Conservation (phyloP, 495 filamentous ascomycete genomes). For the Staphylotrichum longicolle region DNA sequence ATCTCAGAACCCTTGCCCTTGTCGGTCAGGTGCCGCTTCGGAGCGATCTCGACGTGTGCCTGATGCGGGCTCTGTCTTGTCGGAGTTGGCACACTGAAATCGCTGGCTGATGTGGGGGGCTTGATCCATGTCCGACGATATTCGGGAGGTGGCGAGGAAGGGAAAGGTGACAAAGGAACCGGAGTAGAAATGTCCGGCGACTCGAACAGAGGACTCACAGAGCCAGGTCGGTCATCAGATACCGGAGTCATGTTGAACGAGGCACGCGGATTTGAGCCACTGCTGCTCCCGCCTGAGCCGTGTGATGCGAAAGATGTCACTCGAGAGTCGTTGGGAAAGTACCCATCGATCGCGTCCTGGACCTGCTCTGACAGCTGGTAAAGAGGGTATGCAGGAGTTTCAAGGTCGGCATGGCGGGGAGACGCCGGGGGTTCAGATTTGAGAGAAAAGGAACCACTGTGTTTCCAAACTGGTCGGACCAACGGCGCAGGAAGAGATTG, state of each 20-base stretch:
- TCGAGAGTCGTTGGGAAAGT: not conserved
- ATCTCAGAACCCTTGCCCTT: slow-evolving; percentile 27
- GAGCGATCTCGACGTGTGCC: slow-evolving; percentile 16
- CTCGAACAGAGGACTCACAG: not conserved
- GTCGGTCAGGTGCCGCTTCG: slow-evolving; percentile 25
- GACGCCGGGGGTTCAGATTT: slow-evolving; percentile 22
- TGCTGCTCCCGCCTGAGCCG: not conserved
- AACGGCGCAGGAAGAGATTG: slow-evolving; percentile 10
- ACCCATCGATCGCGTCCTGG: not conserved
- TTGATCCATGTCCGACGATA: slow-evolving; percentile 9
- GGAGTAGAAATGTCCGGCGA: not conserved
- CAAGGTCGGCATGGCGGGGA: not conserved
- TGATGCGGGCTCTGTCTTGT: slow-evolving; percentile 1
- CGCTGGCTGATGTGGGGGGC: not conserved
- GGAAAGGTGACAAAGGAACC: not conserved
- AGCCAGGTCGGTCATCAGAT: not conserved
- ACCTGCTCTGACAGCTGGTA: not conserved
- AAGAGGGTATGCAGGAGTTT: slow-evolving; percentile 1
- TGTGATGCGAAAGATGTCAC: not conserved
- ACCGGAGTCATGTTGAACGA: not conserved
- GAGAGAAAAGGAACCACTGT: slow-evolving; percentile 16
- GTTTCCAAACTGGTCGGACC: slow-evolving; percentile 12
- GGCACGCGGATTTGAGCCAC: not conserved
- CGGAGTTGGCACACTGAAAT: slow-evolving; percentile 3
- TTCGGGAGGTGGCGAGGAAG: slow-evolving; percentile 12